Conservation (phyloP, 148 eudicot species). For the Camellia granthamiana region DNA sequence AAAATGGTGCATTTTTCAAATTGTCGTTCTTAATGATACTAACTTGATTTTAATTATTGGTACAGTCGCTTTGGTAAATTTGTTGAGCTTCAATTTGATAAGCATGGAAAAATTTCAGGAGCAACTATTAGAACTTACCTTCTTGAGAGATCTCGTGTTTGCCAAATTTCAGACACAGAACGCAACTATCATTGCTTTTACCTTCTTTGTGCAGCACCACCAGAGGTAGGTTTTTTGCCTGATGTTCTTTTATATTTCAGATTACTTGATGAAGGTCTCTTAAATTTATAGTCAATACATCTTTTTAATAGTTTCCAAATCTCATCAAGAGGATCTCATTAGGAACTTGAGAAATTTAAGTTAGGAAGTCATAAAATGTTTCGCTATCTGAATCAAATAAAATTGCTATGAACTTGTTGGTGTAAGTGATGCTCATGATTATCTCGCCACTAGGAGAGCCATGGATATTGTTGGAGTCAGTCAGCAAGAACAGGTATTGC, state of each 20-base stretch:
- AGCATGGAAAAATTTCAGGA: slow-evolving; percentile 79
- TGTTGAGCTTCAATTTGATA: slow-evolving; percentile 85
- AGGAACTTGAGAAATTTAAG: no score
- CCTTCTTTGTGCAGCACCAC: slow-evolving; percentile 82
- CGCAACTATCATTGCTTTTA: slow-evolving; percentile 86
- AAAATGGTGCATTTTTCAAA: neutral
- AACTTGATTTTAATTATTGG: slow-evolving; percentile 14
- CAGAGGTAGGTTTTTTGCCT: slow-evolving; percentile 41
- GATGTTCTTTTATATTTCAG: neutral
- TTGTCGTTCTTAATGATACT: slow-evolving; percentile 1
- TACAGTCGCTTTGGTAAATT: slow-evolving; percentile 88
- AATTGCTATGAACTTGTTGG: no score
- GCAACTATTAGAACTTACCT: slow-evolving; percentile 90
- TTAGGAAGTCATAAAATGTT: no score
- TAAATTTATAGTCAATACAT: neutral
- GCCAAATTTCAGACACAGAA: slow-evolving; percentile 80
- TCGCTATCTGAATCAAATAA: no score
- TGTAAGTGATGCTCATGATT: no score
- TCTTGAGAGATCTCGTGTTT: slow-evolving; percentile 89
- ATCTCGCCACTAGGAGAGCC: no score
- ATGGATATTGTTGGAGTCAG: no score
- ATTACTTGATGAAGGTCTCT: neutral
- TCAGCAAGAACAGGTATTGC: no score
- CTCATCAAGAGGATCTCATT: no score
- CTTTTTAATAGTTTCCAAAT: slow-evolving; percentile 2